Evolutionary conservation across 208 protist genomes (phyloP).

Genomic region (Leptomonas seymouri): DNA sequence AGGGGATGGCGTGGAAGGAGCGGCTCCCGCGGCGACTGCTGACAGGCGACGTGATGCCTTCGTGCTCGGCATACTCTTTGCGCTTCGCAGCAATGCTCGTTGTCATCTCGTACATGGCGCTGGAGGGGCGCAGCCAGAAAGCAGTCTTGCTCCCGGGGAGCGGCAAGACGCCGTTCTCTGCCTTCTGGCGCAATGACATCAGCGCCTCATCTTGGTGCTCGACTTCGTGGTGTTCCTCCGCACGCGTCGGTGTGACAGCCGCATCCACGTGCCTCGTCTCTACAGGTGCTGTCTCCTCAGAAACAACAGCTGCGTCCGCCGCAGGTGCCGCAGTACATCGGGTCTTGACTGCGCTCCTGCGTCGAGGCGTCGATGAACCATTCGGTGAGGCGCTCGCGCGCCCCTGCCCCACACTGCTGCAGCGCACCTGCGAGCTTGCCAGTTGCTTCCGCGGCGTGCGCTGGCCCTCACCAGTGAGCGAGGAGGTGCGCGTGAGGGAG

Average conservation of each 20-base stretch:
- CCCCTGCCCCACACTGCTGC: slow-evolving; percentile 12
- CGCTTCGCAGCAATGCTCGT: slow-evolving; percentile 68
- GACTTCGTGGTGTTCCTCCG: background rate
- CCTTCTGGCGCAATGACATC: background rate
- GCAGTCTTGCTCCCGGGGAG: slow-evolving; percentile 34
- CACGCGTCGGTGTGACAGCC: background rate
- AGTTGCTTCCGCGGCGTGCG: slow-evolving; percentile 11
- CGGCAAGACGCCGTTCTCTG: slow-evolving; percentile 20
- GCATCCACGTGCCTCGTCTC: background rate
- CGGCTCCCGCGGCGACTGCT: slow-evolving; percentile 9
- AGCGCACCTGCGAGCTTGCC: slow-evolving; percentile 14
- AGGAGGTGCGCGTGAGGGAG: slow-evolving; percentile 14
- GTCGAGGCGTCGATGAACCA: slow-evolving; percentile 10
- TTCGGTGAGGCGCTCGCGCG: slow-evolving; percentile 4
- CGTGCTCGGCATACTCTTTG: slow-evolving; percentile 22
- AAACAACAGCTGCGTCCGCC: background rate
- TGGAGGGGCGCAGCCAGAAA: slow-evolving; percentile 62
- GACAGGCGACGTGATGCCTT: slow-evolving; percentile 10
- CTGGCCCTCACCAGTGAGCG: background rate
- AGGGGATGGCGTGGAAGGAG: background rate
- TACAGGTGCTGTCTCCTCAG: background rate
- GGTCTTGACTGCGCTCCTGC: slow-evolving; percentile 12
- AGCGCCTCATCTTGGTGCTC: background rate
- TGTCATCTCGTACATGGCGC: slow-evolving; percentile 67
- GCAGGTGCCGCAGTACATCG: background rate